Percentiles rank a stretch among this genome's conserved stretches.
phyloP scores from a whole-genome alignment of 1,284 basidiomycete species.

The Fistulinella cinereoalba region DNA sequence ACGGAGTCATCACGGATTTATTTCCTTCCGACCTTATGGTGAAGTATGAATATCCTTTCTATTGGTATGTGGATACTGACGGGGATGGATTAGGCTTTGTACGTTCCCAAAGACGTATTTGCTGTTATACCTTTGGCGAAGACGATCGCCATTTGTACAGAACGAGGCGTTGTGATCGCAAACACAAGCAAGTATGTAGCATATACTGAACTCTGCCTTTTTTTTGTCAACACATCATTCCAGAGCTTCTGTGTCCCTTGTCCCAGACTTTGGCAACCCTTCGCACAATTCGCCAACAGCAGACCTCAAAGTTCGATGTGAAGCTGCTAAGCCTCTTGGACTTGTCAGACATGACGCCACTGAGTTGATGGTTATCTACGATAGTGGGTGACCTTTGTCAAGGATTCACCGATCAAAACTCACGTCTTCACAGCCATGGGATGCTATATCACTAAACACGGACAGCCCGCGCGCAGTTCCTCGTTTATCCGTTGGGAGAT shows the following conservation, averaged over 20 bases:
- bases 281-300: slow-evolving; percentile 41
- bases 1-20: slow-evolving; percentile 28
- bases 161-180: slow-evolving; percentile 59
- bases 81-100: slow-evolving; percentile 48
- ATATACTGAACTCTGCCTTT: background rate
- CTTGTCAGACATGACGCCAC: slow-evolving; percentile 53
- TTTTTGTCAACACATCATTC: slow-evolving; percentile 4
- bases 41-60: slow-evolving; percentile 43
- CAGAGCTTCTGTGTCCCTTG: slow-evolving; percentile 45
- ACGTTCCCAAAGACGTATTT: slow-evolving; percentile 64
- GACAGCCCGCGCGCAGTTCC: slow-evolving; percentile 55
- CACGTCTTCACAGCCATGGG: slow-evolving; percentile 49
- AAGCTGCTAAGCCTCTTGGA: slow-evolving; percentile 61
- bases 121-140: slow-evolving; percentile 57
- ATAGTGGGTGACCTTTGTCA: slow-evolving; percentile 48
- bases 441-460: slow-evolving; percentile 69
- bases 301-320: slow-evolving; percentile 57
- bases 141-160: slow-evolving; percentile 61
- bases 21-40: slow-evolving; percentile 58
- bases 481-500: slow-evolving; percentile 75
- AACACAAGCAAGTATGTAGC: slow-evolving; percentile 58
- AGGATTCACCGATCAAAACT: background rate
- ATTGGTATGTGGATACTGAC: background rate
- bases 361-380: slow-evolving; percentile 70
- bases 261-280: slow-evolving; percentile 61